Evolutionary conservation across 345 rosid genomes (phyloP).

Genomic region (Rhodomyrtus tomentosa): DNA sequence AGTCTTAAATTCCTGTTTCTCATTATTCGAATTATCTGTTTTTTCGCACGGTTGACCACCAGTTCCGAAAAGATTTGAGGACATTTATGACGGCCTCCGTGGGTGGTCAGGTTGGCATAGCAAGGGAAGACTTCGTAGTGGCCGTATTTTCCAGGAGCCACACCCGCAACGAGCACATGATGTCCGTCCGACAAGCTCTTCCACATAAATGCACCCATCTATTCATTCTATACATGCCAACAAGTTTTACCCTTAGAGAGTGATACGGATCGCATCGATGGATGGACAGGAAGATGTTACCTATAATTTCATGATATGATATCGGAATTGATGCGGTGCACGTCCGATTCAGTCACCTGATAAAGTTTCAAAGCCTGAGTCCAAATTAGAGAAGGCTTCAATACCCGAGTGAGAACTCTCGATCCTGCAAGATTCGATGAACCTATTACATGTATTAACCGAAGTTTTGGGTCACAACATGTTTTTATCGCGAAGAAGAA

Average conservation of each 20-base stretch:
- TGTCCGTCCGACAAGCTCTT: not conserved
- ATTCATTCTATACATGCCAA: not conserved
- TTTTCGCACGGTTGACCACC: not conserved
- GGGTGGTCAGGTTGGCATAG: not conserved
- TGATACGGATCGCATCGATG: not conserved
- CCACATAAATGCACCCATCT: not conserved
- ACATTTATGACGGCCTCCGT: not conserved
- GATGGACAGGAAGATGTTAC: not conserved
- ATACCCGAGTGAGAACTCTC: not conserved
- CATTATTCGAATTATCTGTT: not conserved
- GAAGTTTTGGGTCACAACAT: not conserved
- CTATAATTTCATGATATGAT: not conserved
- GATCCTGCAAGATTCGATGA: not conserved
- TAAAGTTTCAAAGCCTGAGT: not conserved
- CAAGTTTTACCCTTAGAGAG: not conserved
- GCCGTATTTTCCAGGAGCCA: not conserved
- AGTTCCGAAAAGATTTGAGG: not conserved
- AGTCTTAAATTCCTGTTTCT: not conserved
- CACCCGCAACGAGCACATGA: accelerated
- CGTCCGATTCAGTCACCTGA: not conserved
- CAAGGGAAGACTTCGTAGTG: not conserved
- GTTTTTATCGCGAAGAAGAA: accelerated
- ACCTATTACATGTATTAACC: not conserved
- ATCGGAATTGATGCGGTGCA: not conserved
- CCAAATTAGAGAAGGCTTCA: not conserved